phyloP scores from a whole-genome alignment of 495 filamentous ascomycete species.

The Trichoderma erinaceum region DNA sequence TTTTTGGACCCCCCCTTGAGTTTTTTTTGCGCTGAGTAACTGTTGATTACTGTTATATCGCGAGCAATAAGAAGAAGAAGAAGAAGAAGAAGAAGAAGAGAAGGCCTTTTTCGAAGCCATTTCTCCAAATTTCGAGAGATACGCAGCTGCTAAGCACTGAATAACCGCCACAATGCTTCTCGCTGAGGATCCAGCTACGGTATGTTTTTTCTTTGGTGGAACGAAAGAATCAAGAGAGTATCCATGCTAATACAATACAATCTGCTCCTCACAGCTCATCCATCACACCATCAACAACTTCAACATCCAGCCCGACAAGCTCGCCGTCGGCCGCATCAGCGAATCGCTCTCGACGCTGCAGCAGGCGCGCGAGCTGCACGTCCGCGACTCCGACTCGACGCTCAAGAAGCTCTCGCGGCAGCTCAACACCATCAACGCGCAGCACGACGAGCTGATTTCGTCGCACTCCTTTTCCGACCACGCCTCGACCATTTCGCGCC shows the following conservation, averaged over 20 bases:
- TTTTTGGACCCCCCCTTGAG: too few species aligned
- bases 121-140: background rate
- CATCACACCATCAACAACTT: constrained; percentile 87
- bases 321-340: constrained; percentile 77
- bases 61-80: too few species aligned
- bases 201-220: constrained; percentile 42
- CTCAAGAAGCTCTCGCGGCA: constrained; percentile 70
- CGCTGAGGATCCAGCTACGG: constrained; percentile 87
- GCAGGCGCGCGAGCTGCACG: constrained; percentile 68
- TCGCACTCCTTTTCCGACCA: constrained; percentile 69
- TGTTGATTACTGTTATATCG: too few species aligned
- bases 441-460: constrained; percentile 64
- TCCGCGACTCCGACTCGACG: constrained; percentile 62
- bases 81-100: too few species aligned
- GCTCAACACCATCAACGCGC: constrained; percentile 57
- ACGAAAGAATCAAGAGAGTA: background rate
- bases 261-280: constrained; percentile 59
- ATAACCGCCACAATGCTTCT: constrained; percentile 69
- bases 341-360: constrained; percentile 73
- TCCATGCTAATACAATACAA: background rate
- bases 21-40: too few species aligned
- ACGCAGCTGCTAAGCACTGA: background rate
- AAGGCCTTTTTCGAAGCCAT: background rate
- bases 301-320: constrained; percentile 82
- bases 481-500: constrained; percentile 70